These are phyloP conservation scores for Aspergillus novoparasiticus DNA, from an alignment of 2,329 filamentous ascomycete species.

Conservation along the genomic window DNA sequence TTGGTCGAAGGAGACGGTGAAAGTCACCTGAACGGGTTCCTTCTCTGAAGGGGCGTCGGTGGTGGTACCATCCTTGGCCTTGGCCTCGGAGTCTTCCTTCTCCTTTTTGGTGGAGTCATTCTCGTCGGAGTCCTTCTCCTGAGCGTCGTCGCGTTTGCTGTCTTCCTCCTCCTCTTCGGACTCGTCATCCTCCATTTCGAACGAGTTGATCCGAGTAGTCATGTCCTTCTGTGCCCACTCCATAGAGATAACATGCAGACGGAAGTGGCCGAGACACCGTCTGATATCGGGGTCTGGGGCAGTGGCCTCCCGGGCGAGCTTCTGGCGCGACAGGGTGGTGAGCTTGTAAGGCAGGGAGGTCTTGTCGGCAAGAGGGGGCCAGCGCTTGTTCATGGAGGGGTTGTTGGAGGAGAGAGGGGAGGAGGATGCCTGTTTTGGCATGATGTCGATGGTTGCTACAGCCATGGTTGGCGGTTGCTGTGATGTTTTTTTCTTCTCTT, in stretches of 20 bases:
- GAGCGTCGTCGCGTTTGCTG: constrained; percentile 16
- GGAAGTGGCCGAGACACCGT: constrained; percentile 39
- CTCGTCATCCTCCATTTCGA: constrained; percentile 39
- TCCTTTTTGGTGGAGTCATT: constrained; percentile 10
- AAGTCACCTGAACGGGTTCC: neutral
- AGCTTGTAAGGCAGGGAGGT: constrained; percentile 38
- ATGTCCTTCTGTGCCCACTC: constrained; percentile 39
- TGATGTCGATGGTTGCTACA: constrained; percentile 22
- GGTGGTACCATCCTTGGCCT: neutral
- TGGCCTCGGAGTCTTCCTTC: neutral
- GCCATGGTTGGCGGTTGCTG: constrained; percentile 24
- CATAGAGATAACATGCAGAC: constrained; percentile 36
- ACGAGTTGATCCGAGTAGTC: constrained; percentile 38
- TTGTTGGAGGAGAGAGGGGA: constrained; percentile 27
- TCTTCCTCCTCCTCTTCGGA: constrained; percentile 26
- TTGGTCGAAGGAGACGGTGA: constrained; percentile 2
- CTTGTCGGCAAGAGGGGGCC: constrained; percentile 39
- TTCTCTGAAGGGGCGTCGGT: neutral
- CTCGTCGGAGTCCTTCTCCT: constrained; percentile 11
- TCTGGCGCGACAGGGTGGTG: constrained; percentile 39
- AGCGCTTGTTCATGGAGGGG: constrained; percentile 35
- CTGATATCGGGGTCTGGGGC: constrained; percentile 38
- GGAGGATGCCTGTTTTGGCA: constrained; percentile 19
- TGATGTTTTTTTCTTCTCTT: neutral
- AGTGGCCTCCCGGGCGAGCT: constrained; percentile 38